phyloP scores from a whole-genome alignment of 2,329 filamentous ascomycete genomes.

The Rhynchosporium secalis region DNA sequence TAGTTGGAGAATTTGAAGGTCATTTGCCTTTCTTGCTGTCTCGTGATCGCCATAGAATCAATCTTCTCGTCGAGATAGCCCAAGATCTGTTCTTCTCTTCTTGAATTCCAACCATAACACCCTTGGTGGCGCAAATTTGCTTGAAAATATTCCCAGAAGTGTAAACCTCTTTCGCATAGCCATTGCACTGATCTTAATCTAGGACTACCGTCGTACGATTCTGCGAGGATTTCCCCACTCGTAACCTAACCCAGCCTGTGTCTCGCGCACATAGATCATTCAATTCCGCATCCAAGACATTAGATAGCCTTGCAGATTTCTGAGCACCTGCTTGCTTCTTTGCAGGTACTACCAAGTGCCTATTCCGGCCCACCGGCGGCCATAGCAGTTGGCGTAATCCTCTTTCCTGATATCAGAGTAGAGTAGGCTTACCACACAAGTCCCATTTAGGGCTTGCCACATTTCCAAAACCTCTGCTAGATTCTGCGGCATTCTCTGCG shows the following conservation, averaged over 20 bases:
- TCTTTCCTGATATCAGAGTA: slow-evolving; percentile 82
- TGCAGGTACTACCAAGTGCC: slow-evolving; percentile 65
- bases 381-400: slow-evolving; percentile 79
- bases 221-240: slow-evolving; percentile 37
- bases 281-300: slow-evolving; percentile 60
- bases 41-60: slow-evolving; percentile 59
- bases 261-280: slow-evolving; percentile 61
- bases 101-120: slow-evolving; percentile 59
- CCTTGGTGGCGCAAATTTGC: slow-evolving; percentile 58
- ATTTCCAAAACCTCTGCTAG: slow-evolving; percentile 54
- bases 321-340: neutral
- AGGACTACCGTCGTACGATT: slow-evolving; percentile 65
- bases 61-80: slow-evolving; percentile 69
- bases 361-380: slow-evolving; percentile 66
- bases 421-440: slow-evolving; percentile 61
- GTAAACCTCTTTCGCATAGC: slow-evolving; percentile 78
- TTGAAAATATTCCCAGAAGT: slow-evolving; percentile 63
- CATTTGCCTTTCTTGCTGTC: slow-evolving; percentile 53
- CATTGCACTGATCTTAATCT: slow-evolving; percentile 67
- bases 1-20: slow-evolving; percentile 66
- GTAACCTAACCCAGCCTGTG: slow-evolving; percentile 49
- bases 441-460: slow-evolving; percentile 48
- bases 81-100: slow-evolving; percentile 58
- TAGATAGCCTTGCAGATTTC: slow-evolving; percentile 9
- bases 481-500: slow-evolving; percentile 69